Base-by-base conservation (phyloP, 192 early-diverging fungal genomes). In the Umbelopsis sp. region DNA sequence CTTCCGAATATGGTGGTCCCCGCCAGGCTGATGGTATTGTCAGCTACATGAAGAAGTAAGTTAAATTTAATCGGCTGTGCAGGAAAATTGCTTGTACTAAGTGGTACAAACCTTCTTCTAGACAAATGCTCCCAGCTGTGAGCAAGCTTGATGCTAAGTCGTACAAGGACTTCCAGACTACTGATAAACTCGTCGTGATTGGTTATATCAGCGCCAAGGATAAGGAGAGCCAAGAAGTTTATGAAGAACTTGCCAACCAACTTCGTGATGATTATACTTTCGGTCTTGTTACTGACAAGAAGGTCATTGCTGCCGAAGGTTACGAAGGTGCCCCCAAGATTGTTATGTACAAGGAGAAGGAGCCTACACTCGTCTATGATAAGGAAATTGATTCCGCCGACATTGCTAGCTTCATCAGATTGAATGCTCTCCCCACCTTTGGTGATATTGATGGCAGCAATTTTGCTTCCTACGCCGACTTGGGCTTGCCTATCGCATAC, bases 31-130 rank as follows among this genome's bases (percentile, higher is more conserved):
- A 90, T 30, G 88, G 86, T 55, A 98, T 99, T 78, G 84, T 96
- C 73, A 88, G 84, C 79, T 94, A 92, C 86, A 96, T 99, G 94
- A 88, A 90, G 75, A 97, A 95, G 92, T 91, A 76, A 78, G 85
- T 65, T 27, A 37, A 23, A 35, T 46, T 37, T 30, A 37, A 35
- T 20, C 23, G 1, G 7, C 18, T 61, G 30, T 11, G 27, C 53
- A 25, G 22, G 6, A 16, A 22, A 13, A 18, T 49, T 67, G 6
- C 16, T 30, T 21, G 48, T 52, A 47, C 30, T 27, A 35, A 68
- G 25, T 41, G 48, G 33, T 25, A 58, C 22, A 21, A 23, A 64
- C 10, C 21, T 47, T 33, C 44, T 27, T 48, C 33, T 70, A 91
- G 88, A 73, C 95, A 97, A 84, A 74, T 84, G 30, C 85, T 94